Base-by-base conservation (phyloP, 805 yeast species). In the Monosporozyma servazzii region DNA sequence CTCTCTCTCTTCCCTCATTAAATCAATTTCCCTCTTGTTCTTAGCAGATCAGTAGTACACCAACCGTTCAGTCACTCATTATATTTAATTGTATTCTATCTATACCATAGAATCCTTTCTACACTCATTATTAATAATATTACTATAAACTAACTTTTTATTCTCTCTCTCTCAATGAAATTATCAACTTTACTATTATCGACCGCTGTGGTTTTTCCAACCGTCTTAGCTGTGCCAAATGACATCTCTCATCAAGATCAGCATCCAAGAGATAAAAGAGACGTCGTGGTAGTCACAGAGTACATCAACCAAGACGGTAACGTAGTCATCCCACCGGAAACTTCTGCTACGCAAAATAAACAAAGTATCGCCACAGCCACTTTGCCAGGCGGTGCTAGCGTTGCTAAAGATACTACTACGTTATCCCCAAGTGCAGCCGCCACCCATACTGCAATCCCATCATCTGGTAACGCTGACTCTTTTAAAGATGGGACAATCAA, bases 401-500 rank as follows among this genome's bases (percentile, higher is more conserved):
- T 49, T n/a, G 44, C 58, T 5, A 44, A 58, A 23, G 52, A 68
- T 41, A 53, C 72, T 8, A 51, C 73, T 36, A 58, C 74, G 42
- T 48, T 55, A 43, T 37, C 48, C 8, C 53, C 58, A 62, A n/a
- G n/a, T n/a, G 56, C 69, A 43, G 55, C 61, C 44, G 53, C 62
- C 44, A 51, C 66, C 31, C 52, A 66, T 30, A 45, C 62, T n/a
- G 42, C 66, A 23, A 74, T 44, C 56, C 59, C 59, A 48, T 59
- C 60, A 42, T 60, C 65, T 53, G 53, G 63, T 23, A 93, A 93
- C 60, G 88, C 80, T 67, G 76, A 87, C 56, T 51, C 72, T 39
- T 91, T 93, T 59, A 57, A 65, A 54, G 95, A 86, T 63, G 95
- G 93, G 66, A 78, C 78, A 49, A 72, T 81, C 66, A 66, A 75